These are phyloP conservation scores for Nectriaceae sp. DNA, from an alignment of 2,329 filamentous ascomycete genomes.

Conservation along the genomic window DNA sequence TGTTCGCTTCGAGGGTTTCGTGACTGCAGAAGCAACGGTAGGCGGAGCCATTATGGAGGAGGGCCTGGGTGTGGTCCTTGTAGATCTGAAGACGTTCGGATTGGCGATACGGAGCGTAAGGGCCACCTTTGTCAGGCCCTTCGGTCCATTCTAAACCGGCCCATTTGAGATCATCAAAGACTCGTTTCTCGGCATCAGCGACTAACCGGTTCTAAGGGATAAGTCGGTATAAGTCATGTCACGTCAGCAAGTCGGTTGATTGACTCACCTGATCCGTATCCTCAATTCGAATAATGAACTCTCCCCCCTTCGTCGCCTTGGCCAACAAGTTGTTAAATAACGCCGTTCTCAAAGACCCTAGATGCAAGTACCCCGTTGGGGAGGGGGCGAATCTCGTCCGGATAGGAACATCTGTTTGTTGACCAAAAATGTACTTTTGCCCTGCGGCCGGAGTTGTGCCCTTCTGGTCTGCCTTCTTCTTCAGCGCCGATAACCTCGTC, in stretches of 20 bases:
- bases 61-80: constrained; percentile 64
- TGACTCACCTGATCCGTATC: constrained; percentile 85
- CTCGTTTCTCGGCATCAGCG: constrained; percentile 71
- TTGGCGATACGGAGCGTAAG: constrained; percentile 85
- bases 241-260: not conserved
- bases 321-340: constrained; percentile 96
- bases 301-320: constrained; percentile 74
- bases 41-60: constrained; percentile 72
- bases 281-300: constrained; percentile 89
- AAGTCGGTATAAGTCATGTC: not conserved
- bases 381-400: constrained; percentile 86
- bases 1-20: constrained; percentile 68
- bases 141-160: constrained; percentile 92
- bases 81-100: constrained; percentile 81
- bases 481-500: constrained; percentile 26
- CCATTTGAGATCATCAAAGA: constrained; percentile 84
- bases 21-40: constrained; percentile 92
- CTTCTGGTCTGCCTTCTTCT: constrained; percentile 13
- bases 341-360: constrained; percentile 89
- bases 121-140: constrained; percentile 80
- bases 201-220: constrained; percentile 73
- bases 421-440: constrained; percentile 35
- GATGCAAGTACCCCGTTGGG: constrained; percentile 89
- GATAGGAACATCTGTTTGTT: constrained; percentile 55
- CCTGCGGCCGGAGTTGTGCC: constrained; percentile 1